Evolutionary conservation across 164 flowering plant genomes (phyloP).

Genomic region (Akebia trifoliata): DNA sequence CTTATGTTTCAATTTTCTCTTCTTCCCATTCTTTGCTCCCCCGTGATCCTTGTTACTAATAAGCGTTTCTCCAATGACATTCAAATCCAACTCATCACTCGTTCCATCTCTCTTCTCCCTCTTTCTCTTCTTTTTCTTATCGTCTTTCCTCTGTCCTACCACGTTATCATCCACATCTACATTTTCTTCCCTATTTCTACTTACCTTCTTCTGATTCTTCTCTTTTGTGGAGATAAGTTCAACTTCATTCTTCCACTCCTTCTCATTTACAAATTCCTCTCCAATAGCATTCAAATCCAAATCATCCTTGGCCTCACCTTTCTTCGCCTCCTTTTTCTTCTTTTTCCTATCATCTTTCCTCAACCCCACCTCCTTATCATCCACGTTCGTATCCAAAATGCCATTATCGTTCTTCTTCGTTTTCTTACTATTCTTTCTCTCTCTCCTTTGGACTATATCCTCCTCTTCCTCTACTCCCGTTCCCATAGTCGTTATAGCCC

Average conservation of each 20-base stretch:
- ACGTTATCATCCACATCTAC: background rate
- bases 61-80: background rate
- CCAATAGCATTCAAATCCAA: no score
- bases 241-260: no score
- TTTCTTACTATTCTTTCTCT: conserved; percentile 6
- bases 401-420: conserved; percentile 1
- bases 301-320: background rate
- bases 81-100: background rate
- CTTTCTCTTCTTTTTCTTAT: conserved; percentile 4
- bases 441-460: background rate
- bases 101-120: conserved; percentile 2
- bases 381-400: no score
- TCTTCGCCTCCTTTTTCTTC: background rate
- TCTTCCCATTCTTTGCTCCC: background rate
- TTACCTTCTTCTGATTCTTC: background rate
- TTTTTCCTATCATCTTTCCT: background rate
- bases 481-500: background rate
- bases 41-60: background rate
- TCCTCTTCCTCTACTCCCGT: background rate
- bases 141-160: background rate
- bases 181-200: background rate
- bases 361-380: background rate
- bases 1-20: background rate
- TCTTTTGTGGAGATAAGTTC: no score
- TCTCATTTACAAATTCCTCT: no score